These are phyloP conservation scores for Geoglossum cookeanum DNA, from an alignment of 2,329 filamentous ascomycete species.

Conservation along the genomic window DNA sequence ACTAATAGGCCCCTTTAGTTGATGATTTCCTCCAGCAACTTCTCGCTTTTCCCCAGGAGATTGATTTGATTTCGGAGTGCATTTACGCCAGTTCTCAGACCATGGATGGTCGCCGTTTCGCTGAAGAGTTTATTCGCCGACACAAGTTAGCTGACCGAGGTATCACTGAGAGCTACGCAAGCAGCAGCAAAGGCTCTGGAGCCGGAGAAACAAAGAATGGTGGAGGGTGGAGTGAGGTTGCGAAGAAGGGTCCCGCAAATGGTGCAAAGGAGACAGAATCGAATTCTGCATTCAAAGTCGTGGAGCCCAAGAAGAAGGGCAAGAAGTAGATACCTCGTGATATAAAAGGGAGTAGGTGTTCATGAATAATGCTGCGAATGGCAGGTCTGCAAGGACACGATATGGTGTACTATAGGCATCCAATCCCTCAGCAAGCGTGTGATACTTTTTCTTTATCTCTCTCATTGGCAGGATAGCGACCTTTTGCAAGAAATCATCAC, in stretches of 20 bases:
- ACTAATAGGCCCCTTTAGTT: constrained; percentile 28
- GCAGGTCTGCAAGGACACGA: too few relatives aligned
- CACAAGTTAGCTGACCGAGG: constrained; percentile 89
- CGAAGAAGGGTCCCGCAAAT: constrained; percentile 58
- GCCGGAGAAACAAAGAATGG: constrained; percentile 26
- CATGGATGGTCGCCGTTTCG: constrained; percentile 83
- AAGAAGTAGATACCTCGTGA: constrained; percentile 57
- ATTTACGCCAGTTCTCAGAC: constrained; percentile 76
- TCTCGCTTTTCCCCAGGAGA: constrained; percentile 55
- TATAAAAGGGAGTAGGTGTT: too few relatives aligned
- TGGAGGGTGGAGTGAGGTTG: constrained; percentile 89
- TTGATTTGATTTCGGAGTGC: constrained; percentile 69
- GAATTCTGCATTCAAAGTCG: constrained; percentile 67
- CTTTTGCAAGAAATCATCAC: too few relatives aligned
- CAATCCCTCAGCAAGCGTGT: too few relatives aligned
- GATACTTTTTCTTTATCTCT: too few relatives aligned
- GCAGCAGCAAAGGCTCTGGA: constrained; percentile 28
- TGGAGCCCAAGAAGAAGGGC: constrained; percentile 79
- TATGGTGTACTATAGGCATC: too few relatives aligned
- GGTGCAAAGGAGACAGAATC: constrained; percentile 24
- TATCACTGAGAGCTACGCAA: constrained; percentile 52
- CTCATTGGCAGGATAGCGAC: too few relatives aligned
- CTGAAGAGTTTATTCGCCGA: constrained; percentile 82
- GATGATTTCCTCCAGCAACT: constrained; percentile 66
- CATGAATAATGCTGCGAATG: too few relatives aligned